These are phyloP conservation scores for Bryoerythrophyllum caledonicum DNA, from an alignment of 225 moss, liverwort and hornwort genomes.

Conservation along the genomic window DNA sequence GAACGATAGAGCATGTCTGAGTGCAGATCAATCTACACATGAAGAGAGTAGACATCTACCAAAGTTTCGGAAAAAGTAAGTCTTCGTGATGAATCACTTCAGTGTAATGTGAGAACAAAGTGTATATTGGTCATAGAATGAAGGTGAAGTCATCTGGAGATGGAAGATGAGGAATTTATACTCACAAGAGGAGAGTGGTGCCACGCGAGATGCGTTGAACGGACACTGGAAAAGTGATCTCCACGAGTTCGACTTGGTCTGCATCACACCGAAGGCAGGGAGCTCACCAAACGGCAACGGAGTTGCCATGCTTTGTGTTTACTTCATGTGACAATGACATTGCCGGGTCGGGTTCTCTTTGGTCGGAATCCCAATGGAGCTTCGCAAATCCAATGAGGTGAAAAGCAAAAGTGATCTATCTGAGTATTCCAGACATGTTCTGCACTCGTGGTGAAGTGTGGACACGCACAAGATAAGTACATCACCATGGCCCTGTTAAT, in stretches of 20 bases:
- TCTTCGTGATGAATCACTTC: neutral
- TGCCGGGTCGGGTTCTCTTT: neutral
- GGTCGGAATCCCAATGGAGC: neutral
- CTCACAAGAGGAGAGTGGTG: neutral
- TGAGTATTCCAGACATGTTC: neutral
- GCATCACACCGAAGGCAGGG: constrained; percentile 1
- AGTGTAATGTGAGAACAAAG: neutral
- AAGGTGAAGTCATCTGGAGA: neutral
- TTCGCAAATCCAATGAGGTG: neutral
- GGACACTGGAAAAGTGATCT: neutral
- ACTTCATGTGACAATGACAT: neutral
- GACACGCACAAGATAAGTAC: neutral
- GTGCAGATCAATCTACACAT: no score
- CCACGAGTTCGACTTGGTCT: neutral
- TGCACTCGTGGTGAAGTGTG: neutral
- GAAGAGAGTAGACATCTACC: no score
- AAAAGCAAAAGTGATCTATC: neutral
- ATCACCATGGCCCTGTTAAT: neutral
- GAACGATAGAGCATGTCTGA: neutral
- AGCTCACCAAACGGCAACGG: neutral
- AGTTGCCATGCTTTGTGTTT: neutral
- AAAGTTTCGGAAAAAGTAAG: no score
- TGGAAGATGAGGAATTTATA: neutral
- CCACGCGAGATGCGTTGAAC: neutral
- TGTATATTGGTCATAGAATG: neutral